phyloP scores from a whole-genome alignment of 2,329 filamentous ascomycete species.

The Hypomyces rosellus region DNA sequence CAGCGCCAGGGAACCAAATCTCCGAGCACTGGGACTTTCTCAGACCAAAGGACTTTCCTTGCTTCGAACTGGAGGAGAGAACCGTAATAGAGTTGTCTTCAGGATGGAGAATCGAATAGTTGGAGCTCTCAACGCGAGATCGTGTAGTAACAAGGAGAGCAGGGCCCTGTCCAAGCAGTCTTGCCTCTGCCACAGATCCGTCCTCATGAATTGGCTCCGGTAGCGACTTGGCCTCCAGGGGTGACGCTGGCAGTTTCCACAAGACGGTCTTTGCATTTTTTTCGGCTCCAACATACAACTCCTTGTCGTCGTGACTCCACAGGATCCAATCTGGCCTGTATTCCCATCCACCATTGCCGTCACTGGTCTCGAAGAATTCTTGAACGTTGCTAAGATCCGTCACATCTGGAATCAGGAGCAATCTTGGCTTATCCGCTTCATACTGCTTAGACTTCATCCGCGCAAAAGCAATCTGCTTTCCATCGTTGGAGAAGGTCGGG shows the following conservation, averaged over 20 bases:
- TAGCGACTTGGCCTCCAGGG: slow-evolving; percentile 39
- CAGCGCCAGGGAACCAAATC: slow-evolving; percentile 62
- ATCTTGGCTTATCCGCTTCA: slow-evolving; percentile 65
- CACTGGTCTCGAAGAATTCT: slow-evolving; percentile 55
- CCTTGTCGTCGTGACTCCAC: slow-evolving; percentile 54
- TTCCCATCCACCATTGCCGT: slow-evolving; percentile 60
- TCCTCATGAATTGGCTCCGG: slow-evolving; percentile 45
- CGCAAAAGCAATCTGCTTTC: slow-evolving; percentile 65
- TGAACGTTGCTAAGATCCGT: slow-evolving; percentile 50
- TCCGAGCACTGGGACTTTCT: slow-evolving; percentile 57
- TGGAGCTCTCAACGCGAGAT: slow-evolving; percentile 66
- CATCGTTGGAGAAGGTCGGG: slow-evolving; percentile 70
- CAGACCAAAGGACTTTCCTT: slow-evolving; percentile 61
- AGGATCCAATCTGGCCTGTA: slow-evolving; percentile 48
- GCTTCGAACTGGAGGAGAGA: slow-evolving; percentile 59
- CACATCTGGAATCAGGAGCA: slow-evolving; percentile 60
- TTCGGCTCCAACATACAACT: slow-evolving; percentile 69
- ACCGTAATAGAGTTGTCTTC: slow-evolving; percentile 29
- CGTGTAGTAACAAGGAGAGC: slow-evolving; percentile 59
- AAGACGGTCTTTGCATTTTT: slow-evolving; percentile 56
- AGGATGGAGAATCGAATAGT: slow-evolving; percentile 56
- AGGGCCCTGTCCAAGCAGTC: slow-evolving; percentile 41
- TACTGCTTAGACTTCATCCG: slow-evolving; percentile 73
- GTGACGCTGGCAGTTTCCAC: slow-evolving; percentile 55
- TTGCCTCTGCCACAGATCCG: slow-evolving; percentile 49